These are phyloP conservation scores for Penicillium sp. DNA, from an alignment of 2,329 filamentous ascomycete species.

Conservation along the genomic window DNA sequence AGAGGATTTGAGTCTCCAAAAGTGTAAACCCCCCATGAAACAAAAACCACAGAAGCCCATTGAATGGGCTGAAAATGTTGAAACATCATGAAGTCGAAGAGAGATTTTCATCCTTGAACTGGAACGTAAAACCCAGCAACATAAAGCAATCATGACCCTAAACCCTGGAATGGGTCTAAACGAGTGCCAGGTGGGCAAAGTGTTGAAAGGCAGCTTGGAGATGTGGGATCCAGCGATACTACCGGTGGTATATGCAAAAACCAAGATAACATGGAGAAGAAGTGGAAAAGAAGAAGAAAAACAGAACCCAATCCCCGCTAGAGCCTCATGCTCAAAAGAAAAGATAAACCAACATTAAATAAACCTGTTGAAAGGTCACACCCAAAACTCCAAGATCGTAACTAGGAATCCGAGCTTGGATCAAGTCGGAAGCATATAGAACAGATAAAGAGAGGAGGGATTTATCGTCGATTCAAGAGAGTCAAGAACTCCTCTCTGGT, in stretches of 20 bases:
- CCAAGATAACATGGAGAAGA: conserved; percentile 13
- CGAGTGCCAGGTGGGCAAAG: not conserved
- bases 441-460: conserved; percentile 7
- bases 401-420: conserved; percentile 27
- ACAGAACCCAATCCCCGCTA: conserved; percentile 22
- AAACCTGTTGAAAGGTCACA: conserved; percentile 45
- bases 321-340: conserved; percentile 9
- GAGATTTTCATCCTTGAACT: conserved; percentile 1
- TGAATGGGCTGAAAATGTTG: conserved; percentile 11
- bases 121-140: not conserved
- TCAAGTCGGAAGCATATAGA: conserved; percentile 16
- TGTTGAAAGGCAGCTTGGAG: conserved; percentile 6
- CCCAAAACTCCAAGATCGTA: conserved; percentile 38
- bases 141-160: not conserved
- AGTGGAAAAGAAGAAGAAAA: conserved; percentile 6
- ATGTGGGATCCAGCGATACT: not conserved
- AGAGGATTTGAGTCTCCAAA: conserved; percentile 10
- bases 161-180: not conserved
- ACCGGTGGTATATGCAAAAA: conserved; percentile 16
- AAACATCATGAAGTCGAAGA: conserved; percentile 14
- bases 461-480: conserved; percentile 61
- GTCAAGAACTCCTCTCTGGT: conserved; percentile 95
- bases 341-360: conserved; percentile 25
- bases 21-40: conserved; percentile 2
- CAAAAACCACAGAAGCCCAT: conserved; percentile 4